Conservation (phyloP, 441 rosid genomes). For the Theobroma grandiflorum region DNA sequence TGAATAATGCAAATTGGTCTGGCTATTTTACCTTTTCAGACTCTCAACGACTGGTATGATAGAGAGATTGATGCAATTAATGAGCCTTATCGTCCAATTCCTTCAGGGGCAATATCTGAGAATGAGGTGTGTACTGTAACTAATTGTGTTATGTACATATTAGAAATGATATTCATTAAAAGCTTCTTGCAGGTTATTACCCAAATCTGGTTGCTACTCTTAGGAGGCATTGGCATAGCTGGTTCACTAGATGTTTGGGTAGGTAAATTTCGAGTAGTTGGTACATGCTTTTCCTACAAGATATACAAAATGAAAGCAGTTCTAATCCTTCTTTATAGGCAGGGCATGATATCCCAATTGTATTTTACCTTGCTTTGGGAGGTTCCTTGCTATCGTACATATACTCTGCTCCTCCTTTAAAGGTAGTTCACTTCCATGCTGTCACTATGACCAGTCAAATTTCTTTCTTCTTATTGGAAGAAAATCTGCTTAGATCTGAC, state of each 20-base stretch:
- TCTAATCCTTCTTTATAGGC: conserved; percentile 63
- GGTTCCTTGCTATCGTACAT: conserved; percentile 93
- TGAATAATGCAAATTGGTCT: conserved; percentile 21
- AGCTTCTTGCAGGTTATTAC: conserved; percentile 70
- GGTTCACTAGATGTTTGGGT: conserved; percentile 92
- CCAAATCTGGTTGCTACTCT: conserved; percentile 89
- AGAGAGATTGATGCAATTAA: conserved; percentile 97
- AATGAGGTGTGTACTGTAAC: conserved; percentile 65
- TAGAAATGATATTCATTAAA: conserved; percentile 12
- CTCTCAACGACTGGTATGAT: conserved; percentile 93
- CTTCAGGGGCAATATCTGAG: conserved; percentile 94
- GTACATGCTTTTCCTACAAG: conserved; percentile 11
- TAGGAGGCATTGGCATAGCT: conserved; percentile 87
- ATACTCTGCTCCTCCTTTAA: conserved; percentile 98
- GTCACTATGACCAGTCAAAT: conserved; percentile 12
- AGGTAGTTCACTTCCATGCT: conserved; percentile 56
- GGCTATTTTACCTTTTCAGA: conserved; percentile 52
- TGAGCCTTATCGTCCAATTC: conserved; percentile 98
- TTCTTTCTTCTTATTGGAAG: conserved; percentile 19
- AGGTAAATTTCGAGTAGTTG: conserved; percentile 42
- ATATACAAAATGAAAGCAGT: conserved; percentile 16
- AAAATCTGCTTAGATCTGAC: conserved; percentile 37
- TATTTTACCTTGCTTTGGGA: conserved; percentile 92
- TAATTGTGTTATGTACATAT: neutral
- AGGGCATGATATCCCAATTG: conserved; percentile 77